Conservation (phyloP, 2,329 filamentous ascomycete genomes). For the Nothophaeocryptopus gaeumannii region DNA sequence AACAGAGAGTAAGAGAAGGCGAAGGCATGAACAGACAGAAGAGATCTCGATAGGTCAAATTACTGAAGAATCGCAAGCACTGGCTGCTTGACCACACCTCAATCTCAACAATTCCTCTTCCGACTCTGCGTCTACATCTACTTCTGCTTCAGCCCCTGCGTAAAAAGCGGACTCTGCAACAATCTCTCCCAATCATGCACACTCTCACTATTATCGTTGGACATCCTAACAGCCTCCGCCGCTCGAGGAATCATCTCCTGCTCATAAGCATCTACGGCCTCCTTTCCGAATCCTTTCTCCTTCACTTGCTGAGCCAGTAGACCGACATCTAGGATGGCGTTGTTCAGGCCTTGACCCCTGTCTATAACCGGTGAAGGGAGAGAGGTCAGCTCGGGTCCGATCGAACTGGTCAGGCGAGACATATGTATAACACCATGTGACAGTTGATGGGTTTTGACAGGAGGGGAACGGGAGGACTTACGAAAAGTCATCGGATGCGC, state of each 20-base stretch:
- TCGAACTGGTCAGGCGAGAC: background rate
- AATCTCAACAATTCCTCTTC: background rate
- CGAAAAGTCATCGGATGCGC: slow-evolving; percentile 45
- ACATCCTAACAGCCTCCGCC: slow-evolving; percentile 12
- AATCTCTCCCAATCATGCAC: slow-evolving; percentile 19
- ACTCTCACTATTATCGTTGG: slow-evolving; percentile 16
- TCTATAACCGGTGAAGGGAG: slow-evolving; percentile 30
- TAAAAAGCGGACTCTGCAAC: slow-evolving; percentile 19
- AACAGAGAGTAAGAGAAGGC: too few relatives aligned
- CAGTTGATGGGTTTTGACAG: background rate
- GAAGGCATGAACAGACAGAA: too few relatives aligned
- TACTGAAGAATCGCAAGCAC: too few relatives aligned
- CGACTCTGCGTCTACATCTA: background rate
- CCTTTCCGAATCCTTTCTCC: slow-evolving; percentile 8
- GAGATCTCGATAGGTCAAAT: too few relatives aligned
- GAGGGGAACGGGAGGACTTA: slow-evolving; percentile 1
- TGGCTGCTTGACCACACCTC: background rate
- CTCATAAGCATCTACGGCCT: slow-evolving; percentile 16
- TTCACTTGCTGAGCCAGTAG: slow-evolving; percentile 15
- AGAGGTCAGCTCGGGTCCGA: background rate
- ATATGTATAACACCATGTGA: background rate
- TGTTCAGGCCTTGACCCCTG: slow-evolving; percentile 49
- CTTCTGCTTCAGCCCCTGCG: slow-evolving; percentile 19
- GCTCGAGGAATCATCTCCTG: slow-evolving; percentile 19
- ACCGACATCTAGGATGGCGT: slow-evolving; percentile 41